These are phyloP conservation scores for Sugiyamaella floridensis DNA, from an alignment of 805 yeast species.

Conservation along the genomic window DNA sequence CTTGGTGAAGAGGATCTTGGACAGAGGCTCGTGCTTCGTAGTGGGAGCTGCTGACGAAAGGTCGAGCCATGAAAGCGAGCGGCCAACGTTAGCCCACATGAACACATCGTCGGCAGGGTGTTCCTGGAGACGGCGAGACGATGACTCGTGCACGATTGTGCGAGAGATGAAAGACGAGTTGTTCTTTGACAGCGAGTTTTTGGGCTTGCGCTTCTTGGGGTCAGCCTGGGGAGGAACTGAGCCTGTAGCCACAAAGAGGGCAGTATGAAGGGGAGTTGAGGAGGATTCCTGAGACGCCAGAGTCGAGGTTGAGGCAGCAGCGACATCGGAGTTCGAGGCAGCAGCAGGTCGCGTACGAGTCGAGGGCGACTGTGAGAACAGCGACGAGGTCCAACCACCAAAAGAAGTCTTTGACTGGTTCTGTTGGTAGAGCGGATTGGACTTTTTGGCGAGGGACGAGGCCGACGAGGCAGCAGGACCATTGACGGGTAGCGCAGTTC, in stretches of 20 bases:
- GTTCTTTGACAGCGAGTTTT: slow-evolving; percentile 31
- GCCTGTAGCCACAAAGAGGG: background rate
- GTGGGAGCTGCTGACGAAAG: slow-evolving; percentile 9
- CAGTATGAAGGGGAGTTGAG: slow-evolving; percentile 1
- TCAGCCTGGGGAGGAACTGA: background rate
- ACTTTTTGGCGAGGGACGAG: slow-evolving; percentile 10
- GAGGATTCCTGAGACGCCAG: slow-evolving; percentile 2
- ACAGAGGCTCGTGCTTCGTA: slow-evolving; percentile 31
- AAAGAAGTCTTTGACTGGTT: slow-evolving; percentile 10
- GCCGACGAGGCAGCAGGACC: slow-evolving; percentile 12
- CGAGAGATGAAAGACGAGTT: slow-evolving; percentile 35
- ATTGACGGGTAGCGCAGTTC: background rate
- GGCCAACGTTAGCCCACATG: slow-evolving; percentile 30
- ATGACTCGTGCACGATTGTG: slow-evolving; percentile 31
- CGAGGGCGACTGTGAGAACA: slow-evolving; percentile 7
- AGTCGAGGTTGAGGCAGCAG: background rate
- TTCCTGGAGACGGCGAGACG: slow-evolving; percentile 28
- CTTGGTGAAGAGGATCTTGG: slow-evolving; percentile 33
- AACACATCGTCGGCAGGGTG: slow-evolving; percentile 24
- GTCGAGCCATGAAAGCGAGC: slow-evolving; percentile 32
- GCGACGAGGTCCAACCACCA: slow-evolving; percentile 16
- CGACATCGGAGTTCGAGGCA: background rate
- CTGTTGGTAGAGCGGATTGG: slow-evolving; percentile 1
- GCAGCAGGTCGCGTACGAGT: background rate
- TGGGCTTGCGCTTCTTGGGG: slow-evolving; percentile 26